Evolutionary conservation across 306 rosid species (phyloP), one percentile per base, ranked within the genome.

Genomic region (Acacia melanoxylon): DNA sequence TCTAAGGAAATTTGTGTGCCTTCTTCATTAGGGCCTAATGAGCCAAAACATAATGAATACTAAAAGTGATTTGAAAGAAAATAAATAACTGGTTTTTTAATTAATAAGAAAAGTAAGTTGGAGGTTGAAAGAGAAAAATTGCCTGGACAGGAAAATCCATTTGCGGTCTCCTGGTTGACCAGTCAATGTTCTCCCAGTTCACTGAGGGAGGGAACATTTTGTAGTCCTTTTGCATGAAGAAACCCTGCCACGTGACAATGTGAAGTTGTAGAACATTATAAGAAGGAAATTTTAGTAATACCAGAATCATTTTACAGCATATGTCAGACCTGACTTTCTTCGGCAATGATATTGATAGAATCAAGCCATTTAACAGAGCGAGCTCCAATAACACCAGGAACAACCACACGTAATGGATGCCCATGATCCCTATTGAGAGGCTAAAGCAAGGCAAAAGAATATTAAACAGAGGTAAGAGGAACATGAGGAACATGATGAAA

Each of bases 91-190:
- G 56, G 37, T 71, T 79, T 78, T 78, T 29, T 6, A 41, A 27
- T 44, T 27, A 29, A 66, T 19, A 31, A 16, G 17, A 33, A 75
- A 65, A 25, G 25, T 22, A 41, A 76, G 20, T 15, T 54, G 25
- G 80, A 54, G 44, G 73, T 31, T 69, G 72, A 63, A 20, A 75
- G 65, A 29, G 79, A 24, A 41, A 35, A 76, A 33, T 67, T n/a
- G 93, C 99, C 99, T 95, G 99, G 84, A 95, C 92, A 17, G 99
- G 98, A 82, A 95, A 93, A 86, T 95, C 99, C 99, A 93, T 95
- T 87, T 92, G 98, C 2, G 99, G 98, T 71, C 89, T 89, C 87
- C 99, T 84, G 48, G 87, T 89, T 12, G 94, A 87, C 99, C 98
- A 95, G 84, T 93, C 48, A 72, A 95, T 93, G 75, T 93, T 95